Conservation (phyloP, 352 stramenopile genomes). For the Phytophthora kernoviae region DNA sequence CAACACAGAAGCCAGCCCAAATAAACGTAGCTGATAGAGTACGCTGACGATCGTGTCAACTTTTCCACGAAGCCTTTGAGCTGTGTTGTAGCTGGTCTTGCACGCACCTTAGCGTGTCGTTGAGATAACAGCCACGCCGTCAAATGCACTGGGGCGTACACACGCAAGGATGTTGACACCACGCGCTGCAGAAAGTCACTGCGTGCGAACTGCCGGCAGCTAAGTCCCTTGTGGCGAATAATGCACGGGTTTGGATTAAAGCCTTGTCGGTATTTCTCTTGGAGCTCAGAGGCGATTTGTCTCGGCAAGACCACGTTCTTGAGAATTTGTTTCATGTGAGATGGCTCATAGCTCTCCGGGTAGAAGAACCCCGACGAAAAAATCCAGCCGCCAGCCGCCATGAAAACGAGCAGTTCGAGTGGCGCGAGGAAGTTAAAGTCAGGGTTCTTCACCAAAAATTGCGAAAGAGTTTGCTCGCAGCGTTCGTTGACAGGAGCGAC, state of each 20-base stretch:
- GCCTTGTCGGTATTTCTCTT: conserved; percentile 44
- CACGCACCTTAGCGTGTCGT: conserved; percentile 43
- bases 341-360: conserved; percentile 58
- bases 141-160: conserved; percentile 66
- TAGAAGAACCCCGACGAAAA: conserved; percentile 65
- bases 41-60: conserved; percentile 50
- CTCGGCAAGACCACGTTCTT: conserved; percentile 58
- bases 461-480: conserved; percentile 41
- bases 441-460: conserved; percentile 35
- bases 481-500: conserved; percentile 57
- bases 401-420: conserved; percentile 57
- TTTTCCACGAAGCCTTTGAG: conserved; percentile 36
- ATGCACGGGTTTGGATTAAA: conserved; percentile 55
- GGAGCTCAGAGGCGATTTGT: conserved; percentile 33
- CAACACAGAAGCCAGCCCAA: conserved; percentile 57
- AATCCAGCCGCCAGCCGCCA: conserved; percentile 60
- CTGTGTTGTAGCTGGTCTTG: conserved; percentile 34
- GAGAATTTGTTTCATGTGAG: conserved; percentile 62
- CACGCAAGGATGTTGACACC: conserved; percentile 38
- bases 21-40: conserved; percentile 58
- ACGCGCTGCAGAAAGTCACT: conserved; percentile 47
- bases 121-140: conserved; percentile 56
- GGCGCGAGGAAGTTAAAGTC: conserved; percentile 34
- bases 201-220: conserved; percentile 47
- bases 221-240: conserved; percentile 44